Conservation (phyloP, 371 early-diverging fungal genomes). For the Rhizopus sp. region DNA sequence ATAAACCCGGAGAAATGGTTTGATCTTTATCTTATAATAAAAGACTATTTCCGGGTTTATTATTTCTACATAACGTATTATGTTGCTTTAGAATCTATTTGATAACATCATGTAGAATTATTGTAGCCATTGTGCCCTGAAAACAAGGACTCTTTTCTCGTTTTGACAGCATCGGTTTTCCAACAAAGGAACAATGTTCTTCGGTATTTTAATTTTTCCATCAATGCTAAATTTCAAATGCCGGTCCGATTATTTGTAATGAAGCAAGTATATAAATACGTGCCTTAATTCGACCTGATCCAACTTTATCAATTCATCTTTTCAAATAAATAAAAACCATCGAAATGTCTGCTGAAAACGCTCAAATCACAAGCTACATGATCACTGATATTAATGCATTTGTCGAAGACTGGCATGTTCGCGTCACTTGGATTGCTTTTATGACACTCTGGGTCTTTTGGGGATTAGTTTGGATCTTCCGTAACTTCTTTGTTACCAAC, state of each 20-base stretch:
- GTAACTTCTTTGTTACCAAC: conserved; percentile 19
- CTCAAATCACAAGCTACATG: neutral
- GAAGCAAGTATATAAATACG: no score
- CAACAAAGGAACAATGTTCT: no score
- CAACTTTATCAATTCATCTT: neutral
- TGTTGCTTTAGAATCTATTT: no score
- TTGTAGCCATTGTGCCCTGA: no score
- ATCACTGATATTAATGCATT: neutral
- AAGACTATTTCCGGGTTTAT: no score
- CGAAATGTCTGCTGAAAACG: conserved; percentile 1
- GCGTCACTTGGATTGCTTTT: conserved; percentile 39
- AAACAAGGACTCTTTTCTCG: no score
- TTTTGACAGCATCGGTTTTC: no score
- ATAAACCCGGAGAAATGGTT: no score
- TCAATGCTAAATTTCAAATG: neutral
- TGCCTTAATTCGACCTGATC: neutral
- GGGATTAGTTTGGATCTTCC: conserved; percentile 29
- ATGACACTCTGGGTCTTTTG: conserved; percentile 37
- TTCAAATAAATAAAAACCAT: neutral
- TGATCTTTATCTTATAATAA: no score
- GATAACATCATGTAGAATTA: no score
- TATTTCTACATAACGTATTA: no score
- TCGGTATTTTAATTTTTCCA: neutral
- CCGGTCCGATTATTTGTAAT: neutral
- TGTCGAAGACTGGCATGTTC: conserved; percentile 34